Evolutionary conservation across 2,329 filamentous ascomycete species (phyloP), one percentile per base, ranked within the genome.

Genomic region (Aspergillus sp.): DNA sequence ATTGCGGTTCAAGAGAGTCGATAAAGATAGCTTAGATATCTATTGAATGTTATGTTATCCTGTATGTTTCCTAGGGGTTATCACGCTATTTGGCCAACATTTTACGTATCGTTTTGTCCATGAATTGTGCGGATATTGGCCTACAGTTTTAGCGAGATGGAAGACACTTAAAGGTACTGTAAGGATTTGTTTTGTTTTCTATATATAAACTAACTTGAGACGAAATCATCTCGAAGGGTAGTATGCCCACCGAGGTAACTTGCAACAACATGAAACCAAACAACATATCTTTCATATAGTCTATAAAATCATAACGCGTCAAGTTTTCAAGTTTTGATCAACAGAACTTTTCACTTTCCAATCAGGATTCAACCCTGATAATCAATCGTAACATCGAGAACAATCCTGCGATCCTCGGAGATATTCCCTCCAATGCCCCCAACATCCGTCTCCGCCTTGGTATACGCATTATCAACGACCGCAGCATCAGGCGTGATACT

Each of bases 401-500:
- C 66, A 45, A 74, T 67, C 19, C 70, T 49, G 11, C 69, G 71
- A 54, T 64, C 61, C 23, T 48, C 51, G 7, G 64, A 58, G 43
- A 76, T 64, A 62, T 76, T 76, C 7, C 70, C 75, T 45, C 76
- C 76, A 51, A 78, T 74, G 47, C 76, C 76, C 61, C 71, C 76
- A 56, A 68, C 31, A 47, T 61, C 65, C 3, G 68, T 68, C 64
- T 73, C 61, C 15, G 63, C 66, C 9, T 63, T 54, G 9, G 70
- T 75, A 50, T 78, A 77, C 31, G 75, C 75, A 50, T 77, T 77
- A 48, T 67, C 22, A 7, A 76, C 72, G 3, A 30, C 46, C 1
- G 30, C 65, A 17, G 69, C 73, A 31, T 56, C 59, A 23, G 65
- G 19, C 5, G 70, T 70, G 34, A 77, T 72, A 8, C 65, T 64